Base-by-base conservation (phyloP, 2,329 filamentous ascomycete species). In the Cordyceps fumosorosea region DNA sequence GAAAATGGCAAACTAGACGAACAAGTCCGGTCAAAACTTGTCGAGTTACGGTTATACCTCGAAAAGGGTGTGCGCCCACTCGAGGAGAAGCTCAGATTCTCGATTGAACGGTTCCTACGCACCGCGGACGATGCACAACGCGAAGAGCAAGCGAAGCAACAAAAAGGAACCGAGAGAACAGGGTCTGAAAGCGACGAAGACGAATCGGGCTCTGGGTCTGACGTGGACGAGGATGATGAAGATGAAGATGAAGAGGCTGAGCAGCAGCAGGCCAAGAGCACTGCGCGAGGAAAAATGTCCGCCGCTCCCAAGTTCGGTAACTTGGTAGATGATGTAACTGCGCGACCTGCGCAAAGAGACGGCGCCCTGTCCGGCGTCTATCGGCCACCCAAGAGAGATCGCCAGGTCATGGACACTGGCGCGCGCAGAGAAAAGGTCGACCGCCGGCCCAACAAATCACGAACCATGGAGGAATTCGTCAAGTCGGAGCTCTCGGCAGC, bases 101-200 rank as follows among this genome's bases (percentile, higher is more conserved):
- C 97, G 73, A 91, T 99, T 69, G 93, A 98, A 75, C 95, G 96
- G 72, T 92, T 97, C 29, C 81, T 99, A 22, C 89, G 91, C 65
- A 90, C 91, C 0, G 92, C 92, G 42, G 90, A 96, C 64, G 88
- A 93, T 67, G 82, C 85, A 4, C 83, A 87, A 65, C 79, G 75
- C 69, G 56, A 76, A 69, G 74, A 74, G 3, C 76, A 77, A 51
- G 71, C 72, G 2, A 74, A 73, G 11, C 70, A 68, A 32, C 64
- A 67, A 5, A 73, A 67, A 42, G 58, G 45, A 53, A 73, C 67
- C 45, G 68, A 63, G 34, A 62, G 69, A 32, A 67, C 60, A 8
- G 63, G 60, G 6, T 67, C 66, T 10, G 60, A 62, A 24, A 1
- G 60, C 11, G 62, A 65, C 18, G 67, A 68, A 10, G 68, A 67